Base-by-base conservation (phyloP, 495 filamentous ascomycete species). In the Choiromyces venosus region DNA sequence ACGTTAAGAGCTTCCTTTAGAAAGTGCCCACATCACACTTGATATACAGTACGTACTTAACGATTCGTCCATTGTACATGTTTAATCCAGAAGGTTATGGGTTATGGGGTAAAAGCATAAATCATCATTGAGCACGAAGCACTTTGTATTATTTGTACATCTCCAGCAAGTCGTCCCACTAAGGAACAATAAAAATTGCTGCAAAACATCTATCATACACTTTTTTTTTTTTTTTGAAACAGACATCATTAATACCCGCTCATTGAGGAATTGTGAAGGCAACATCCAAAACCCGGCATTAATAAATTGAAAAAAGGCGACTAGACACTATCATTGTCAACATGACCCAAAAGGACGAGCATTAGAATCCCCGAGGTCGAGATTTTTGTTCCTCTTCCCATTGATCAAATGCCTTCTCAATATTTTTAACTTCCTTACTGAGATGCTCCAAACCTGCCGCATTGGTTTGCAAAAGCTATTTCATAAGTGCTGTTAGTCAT, bases 381-480 rank as follows among this genome's bases (percentile, higher is more conserved):
- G 68, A 35, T 44, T 84, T 82, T 33, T 86, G 84, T 64, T 86
- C 83, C 77, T 87, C 87, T 79, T 93, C 88, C 86, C 91, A 93
- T 71, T 91, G 91, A 7, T 88, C 87, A 78, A 92, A 95, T 69
- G 96, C 92, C 78, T 88, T 91, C 81, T 89, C 87, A 73, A 96
- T 88, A 69, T 90, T 85, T 76, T 89, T 89, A 37, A 98, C 81
- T 81, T 97, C 91, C 81, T 91, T 91, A 78, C 90, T 92, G 69
- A 99, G 85, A 82, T 94, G 91, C 77, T 90, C 85, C 18, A 99
- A 86, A 82, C 98, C 96, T 73, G 89, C 89, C 75, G 93, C 92
- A 81, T 97, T 98, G 78, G 94, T 92, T 76, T 92, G 89, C 70
- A 99, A 83, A 69, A 98, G 91, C 95, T 97, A 68, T 74, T 65